These are phyloP conservation scores for Cladosporium halotolerans DNA, from an alignment of 2,329 filamentous ascomycete genomes.

Conservation along the genomic window DNA sequence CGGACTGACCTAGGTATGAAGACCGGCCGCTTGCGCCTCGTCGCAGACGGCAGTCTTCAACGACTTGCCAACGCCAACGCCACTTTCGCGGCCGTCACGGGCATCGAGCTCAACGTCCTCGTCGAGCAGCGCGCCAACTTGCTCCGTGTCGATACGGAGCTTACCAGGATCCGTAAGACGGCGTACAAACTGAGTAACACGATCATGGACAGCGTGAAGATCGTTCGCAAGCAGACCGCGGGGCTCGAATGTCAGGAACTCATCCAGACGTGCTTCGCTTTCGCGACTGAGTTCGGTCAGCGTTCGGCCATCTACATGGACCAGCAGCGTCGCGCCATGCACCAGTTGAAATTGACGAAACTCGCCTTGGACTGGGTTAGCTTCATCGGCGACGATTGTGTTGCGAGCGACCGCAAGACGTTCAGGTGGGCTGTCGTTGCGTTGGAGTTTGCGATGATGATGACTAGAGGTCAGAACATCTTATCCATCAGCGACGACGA, in stretches of 20 bases:
- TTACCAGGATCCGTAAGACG: slow-evolving; percentile 92
- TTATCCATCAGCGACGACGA: slow-evolving; percentile 84
- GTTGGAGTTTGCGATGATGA: slow-evolving; percentile 93
- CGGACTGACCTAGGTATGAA: slow-evolving; percentile 81
- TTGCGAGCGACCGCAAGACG: slow-evolving; percentile 87
- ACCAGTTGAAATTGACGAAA: slow-evolving; percentile 90
- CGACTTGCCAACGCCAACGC: slow-evolving; percentile 72
- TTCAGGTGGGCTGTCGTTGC: slow-evolving; percentile 96
- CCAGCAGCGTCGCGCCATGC: slow-evolving; percentile 90
- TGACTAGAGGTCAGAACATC: slow-evolving; percentile 90
- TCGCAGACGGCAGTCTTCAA: slow-evolving; percentile 78
- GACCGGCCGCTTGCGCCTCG: slow-evolving; percentile 75
- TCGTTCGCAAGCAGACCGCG: slow-evolving; percentile 77
- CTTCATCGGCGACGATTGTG: slow-evolving; percentile 95
- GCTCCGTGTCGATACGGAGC: slow-evolving; percentile 79
- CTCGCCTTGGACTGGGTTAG: slow-evolving; percentile 94
- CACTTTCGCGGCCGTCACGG: slow-evolving; percentile 73
- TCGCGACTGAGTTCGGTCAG: slow-evolving; percentile 97
- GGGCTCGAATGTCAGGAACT: slow-evolving; percentile 88
- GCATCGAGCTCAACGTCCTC: slow-evolving; percentile 78
- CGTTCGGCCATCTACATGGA: slow-evolving; percentile 94
- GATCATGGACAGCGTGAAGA: slow-evolving; percentile 97
- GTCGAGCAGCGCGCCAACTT: slow-evolving; percentile 92
- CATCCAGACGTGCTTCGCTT: slow-evolving; percentile 95
- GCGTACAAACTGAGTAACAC: slow-evolving; percentile 95